Evolutionary conservation across 2,329 filamentous ascomycete genomes (phyloP).

Genomic region (Colletotrichum sp.): DNA sequence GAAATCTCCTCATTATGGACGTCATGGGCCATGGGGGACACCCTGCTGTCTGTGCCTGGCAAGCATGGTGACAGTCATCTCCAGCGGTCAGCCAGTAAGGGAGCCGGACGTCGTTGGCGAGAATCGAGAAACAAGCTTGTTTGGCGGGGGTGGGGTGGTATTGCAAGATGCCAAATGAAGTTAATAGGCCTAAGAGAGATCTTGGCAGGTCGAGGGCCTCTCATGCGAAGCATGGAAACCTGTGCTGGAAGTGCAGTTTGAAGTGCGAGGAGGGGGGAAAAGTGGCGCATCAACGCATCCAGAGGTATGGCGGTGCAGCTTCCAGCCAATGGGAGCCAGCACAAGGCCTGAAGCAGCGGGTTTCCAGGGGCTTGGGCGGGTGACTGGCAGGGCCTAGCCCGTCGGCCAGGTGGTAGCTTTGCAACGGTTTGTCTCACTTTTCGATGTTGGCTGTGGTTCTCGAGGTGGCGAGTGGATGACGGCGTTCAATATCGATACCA

Average conservation of each 20-base stretch:
- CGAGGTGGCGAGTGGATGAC: background rate
- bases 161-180: background rate
- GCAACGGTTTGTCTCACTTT: constrained; percentile 6
- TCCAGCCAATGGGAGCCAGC: background rate
- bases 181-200: background rate
- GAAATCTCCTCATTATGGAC: background rate
- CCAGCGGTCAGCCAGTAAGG: background rate
- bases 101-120: background rate
- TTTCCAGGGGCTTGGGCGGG: background rate
- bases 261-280: background rate
- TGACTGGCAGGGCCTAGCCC: background rate
- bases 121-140: constrained; percentile 5
- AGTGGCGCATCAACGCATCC: background rate
- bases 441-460: background rate
- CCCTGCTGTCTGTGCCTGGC: constrained; percentile 1
- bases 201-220: constrained; percentile 1
- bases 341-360: background rate
- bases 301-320: constrained; percentile 1
- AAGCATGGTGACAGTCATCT: background rate
- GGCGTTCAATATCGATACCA: background rate
- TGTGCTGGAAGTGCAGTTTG: background rate
- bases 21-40: constrained; percentile 7
- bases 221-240: background rate
- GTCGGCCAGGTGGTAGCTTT: background rate
- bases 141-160: constrained; percentile 10